Evolutionary conservation across 805 yeast genomes (phyloP), one percentile per base, ranked within the genome.

Genomic region (Candida saitoana): DNA sequence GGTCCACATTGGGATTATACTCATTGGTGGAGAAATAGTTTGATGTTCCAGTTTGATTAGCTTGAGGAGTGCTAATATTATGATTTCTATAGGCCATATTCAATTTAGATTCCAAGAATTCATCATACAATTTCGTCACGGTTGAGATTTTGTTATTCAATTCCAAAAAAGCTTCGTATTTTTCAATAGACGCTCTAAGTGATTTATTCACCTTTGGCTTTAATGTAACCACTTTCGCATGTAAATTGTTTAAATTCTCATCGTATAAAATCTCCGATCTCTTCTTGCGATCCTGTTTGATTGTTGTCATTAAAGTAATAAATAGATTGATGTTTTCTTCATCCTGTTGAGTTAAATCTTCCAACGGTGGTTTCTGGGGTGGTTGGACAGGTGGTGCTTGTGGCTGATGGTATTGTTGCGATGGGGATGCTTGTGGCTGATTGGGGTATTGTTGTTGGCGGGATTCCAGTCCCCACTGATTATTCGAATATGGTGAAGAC

Each of bases 91-190:
- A 68, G 1, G 71, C 73, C 46, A 57, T 55, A 42, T 49, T 56
- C 44, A 67, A 59, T 45, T 67, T 66, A n/a, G 54, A 48, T 45
- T 89, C 95, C 45, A 88, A 67, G 38, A 84, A 72, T 45, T 76
- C 77, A 57, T 88, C 95, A 53, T 88, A 89, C n/a, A 84, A 67
- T 46, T 84, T 74, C 55, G 81, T 76, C 24, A 87, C 82, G 4
- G 88, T 81, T 41, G 85, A 82, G 41, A 89, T 74, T 53, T 89
- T 87, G 37, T 84, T 77, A 62, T 85, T 87, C 78, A 86, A 70
- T 37, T 84, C 87, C 48, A 84, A 74, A 47, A 82, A 74, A 16
- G 64, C 60, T 39, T 87, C 91, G 52, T 87, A 78, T 49, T 77
- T 81, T 29, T 74, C 73, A 24, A 75, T 71, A 2, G 87, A 69